Conservation (phyloP, 495 filamentous ascomycete species). For the Gamarada debralockiae region DNA sequence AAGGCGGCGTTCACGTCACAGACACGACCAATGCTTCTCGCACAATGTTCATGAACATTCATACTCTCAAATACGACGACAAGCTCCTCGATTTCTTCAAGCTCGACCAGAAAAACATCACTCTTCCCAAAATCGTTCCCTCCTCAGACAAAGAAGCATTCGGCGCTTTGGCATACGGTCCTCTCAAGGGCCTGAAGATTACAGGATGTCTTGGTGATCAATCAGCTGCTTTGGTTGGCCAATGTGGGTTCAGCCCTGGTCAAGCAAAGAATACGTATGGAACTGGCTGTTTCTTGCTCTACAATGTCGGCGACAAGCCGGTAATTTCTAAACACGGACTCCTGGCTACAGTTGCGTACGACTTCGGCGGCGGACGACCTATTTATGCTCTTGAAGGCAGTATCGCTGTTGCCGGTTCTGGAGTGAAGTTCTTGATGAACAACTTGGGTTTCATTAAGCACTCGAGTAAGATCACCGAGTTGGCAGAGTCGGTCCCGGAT, state of each 20-base stretch:
- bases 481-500: slow-evolving; percentile 79
- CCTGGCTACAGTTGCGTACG: slow-evolving; percentile 81
- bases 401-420: slow-evolving; percentile 87
- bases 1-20: slow-evolving; percentile 68
- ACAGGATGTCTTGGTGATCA: slow-evolving; percentile 90
- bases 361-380: slow-evolving; percentile 71
- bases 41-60: slow-evolving; percentile 96
- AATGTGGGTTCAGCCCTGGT: slow-evolving; percentile 84
- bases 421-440: slow-evolving; percentile 86
- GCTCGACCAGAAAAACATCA: slow-evolving; percentile 69
- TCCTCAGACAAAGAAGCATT: slow-evolving; percentile 77
- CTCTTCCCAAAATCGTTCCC: slow-evolving; percentile 80
- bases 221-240: slow-evolving; percentile 86
- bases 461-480: slow-evolving; percentile 74
- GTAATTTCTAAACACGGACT: slow-evolving; percentile 89
- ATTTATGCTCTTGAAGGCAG: slow-evolving; percentile 91
- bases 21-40: slow-evolving; percentile 90
- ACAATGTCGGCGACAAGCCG: slow-evolving; percentile 87
- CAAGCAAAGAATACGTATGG: slow-evolving; percentile 95
- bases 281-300: slow-evolving; percentile 92
- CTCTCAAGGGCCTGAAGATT: slow-evolving; percentile 73
- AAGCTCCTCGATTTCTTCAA: slow-evolving; percentile 78
- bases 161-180: slow-evolving; percentile 61
- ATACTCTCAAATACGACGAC: slow-evolving; percentile 82
- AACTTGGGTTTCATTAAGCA: slow-evolving; percentile 81